A percentile compares a stretch with the other conserved stretches of the same genome.
Evolutionary conservation across 116 monocot genomes (phyloP).

Genomic region (Phalaenopsis hybrid): DNA sequence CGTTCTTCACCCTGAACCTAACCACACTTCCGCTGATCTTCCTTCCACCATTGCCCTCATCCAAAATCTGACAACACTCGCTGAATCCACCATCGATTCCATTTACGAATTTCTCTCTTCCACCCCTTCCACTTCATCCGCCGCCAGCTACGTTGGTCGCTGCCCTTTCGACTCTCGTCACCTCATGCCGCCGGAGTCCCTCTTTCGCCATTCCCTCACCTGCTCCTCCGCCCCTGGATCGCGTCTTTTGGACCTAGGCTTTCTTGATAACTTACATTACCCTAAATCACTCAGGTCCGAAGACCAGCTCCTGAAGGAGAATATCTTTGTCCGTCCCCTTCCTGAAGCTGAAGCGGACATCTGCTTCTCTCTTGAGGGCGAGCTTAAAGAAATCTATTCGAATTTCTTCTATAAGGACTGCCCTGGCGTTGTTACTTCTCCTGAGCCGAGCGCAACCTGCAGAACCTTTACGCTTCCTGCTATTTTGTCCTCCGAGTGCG

Average conservation of each 20-base stretch:
- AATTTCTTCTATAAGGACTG: conserved; percentile 71
- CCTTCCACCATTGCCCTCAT: conserved; percentile 38
- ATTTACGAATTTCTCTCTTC: conserved; percentile 24
- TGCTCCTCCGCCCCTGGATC: conserved; percentile 40
- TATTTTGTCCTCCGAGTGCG: conserved; percentile 48
- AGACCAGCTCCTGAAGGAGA: conserved; percentile 22
- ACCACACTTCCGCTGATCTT: conserved; percentile 17
- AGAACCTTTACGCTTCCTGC: conserved; percentile 58
- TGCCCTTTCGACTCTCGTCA: conserved; percentile 68
- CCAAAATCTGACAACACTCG: conserved; percentile 14
- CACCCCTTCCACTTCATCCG: neutral
- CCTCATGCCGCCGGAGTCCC: conserved; percentile 57
- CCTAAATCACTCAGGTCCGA: conserved; percentile 27
- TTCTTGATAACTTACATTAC: conserved; percentile 40
- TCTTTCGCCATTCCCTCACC: conserved; percentile 69
- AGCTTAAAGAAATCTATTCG: conserved; percentile 17
- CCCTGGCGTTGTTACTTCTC: conserved; percentile 65
- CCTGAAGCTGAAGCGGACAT: conserved; percentile 38
- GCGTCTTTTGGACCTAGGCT: conserved; percentile 15
- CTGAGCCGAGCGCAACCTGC: conserved; percentile 25
- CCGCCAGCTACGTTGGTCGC: conserved; percentile 9
- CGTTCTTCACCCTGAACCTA: neutral
- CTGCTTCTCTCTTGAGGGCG: conserved; percentile 62
- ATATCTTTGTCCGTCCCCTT: conserved; percentile 9
- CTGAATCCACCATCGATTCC: conserved; percentile 35